Percentiles rank a stretch among this genome's conserved stretches.
Evolutionary conservation across 2,329 filamentous ascomycete genomes (phyloP).

Genomic region (Trichoderma sp.): DNA sequence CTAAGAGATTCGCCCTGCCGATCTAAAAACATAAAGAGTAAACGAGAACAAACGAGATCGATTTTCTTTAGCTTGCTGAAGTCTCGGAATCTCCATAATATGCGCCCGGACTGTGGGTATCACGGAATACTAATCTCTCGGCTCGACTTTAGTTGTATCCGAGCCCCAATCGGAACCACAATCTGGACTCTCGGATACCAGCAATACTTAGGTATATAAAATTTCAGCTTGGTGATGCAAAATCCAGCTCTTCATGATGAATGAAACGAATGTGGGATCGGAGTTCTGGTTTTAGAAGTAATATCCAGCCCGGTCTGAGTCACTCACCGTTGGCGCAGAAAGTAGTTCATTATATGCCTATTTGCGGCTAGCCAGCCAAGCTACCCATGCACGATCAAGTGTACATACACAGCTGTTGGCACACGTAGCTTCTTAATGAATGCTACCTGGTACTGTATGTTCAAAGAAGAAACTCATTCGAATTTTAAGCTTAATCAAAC

Average conservation of each 20-base stretch:
- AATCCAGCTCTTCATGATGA: not conserved
- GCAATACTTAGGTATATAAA: not conserved
- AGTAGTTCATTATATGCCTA: slow-evolving; percentile 3
- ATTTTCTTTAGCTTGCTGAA: not conserved
- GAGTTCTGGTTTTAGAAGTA: not conserved
- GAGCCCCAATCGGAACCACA: not conserved
- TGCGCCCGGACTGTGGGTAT: not conserved
- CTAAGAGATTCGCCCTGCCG: not conserved
- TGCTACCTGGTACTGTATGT: not conserved
- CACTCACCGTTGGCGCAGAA: not conserved
- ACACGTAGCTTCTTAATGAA: not conserved
- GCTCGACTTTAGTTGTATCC: not conserved
- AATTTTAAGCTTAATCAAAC: not conserved
- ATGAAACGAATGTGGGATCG: not conserved
- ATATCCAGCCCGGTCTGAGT: not conserved
- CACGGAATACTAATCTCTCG: not conserved
- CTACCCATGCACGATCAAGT: not conserved
- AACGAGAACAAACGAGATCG: not conserved
- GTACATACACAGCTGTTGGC: not conserved
- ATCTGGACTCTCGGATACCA: not conserved
- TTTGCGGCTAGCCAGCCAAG: not conserved
- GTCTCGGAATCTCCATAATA: not conserved
- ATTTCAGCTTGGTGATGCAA: not conserved
- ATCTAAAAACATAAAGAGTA: not conserved
- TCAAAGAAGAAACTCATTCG: not conserved